These are phyloP conservation scores for Aspergillus sp. DNA, from an alignment of 2,329 filamentous ascomycete species.

Conservation along the genomic window DNA sequence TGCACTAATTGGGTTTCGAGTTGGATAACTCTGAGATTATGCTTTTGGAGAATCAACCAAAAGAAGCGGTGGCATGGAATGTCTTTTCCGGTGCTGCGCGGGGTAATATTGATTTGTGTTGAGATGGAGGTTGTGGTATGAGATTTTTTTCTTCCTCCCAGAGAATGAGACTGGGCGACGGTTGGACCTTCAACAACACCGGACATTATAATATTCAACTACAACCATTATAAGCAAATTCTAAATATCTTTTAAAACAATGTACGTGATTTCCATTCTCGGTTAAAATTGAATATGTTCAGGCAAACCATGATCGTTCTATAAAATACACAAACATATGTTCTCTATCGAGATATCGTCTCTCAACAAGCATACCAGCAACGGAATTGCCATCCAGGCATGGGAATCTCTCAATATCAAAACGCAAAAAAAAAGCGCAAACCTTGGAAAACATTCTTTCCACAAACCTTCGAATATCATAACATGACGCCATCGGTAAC, in stretches of 20 bases:
- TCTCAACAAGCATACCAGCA: background rate
- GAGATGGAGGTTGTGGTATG: conserved; percentile 2
- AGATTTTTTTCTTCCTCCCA: conserved; percentile 12
- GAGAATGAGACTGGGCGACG: background rate
- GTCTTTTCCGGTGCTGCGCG: background rate
- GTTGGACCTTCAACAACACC: background rate
- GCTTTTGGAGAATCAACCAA: background rate
- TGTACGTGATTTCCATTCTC: background rate
- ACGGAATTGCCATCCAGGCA: background rate
- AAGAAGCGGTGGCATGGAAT: background rate
- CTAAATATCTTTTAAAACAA: background rate
- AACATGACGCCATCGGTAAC: conserved; percentile 29
- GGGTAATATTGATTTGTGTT: background rate
- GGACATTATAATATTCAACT: background rate
- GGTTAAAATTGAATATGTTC: background rate
- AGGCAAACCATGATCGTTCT: conserved; percentile 4
- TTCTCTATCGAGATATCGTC: conserved; percentile 7
- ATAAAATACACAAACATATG: conserved; percentile 10
- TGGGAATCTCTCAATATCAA: background rate
- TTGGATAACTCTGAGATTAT: background rate
- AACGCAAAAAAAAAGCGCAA: conserved; percentile 8
- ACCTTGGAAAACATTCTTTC: background rate
- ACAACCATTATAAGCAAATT: too few species aligned
- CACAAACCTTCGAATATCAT: conserved; percentile 15
- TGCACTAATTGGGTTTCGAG: background rate